phyloP scores from a whole-genome alignment of 352 stramenopile genomes.

The Pythium periplocum region DNA sequence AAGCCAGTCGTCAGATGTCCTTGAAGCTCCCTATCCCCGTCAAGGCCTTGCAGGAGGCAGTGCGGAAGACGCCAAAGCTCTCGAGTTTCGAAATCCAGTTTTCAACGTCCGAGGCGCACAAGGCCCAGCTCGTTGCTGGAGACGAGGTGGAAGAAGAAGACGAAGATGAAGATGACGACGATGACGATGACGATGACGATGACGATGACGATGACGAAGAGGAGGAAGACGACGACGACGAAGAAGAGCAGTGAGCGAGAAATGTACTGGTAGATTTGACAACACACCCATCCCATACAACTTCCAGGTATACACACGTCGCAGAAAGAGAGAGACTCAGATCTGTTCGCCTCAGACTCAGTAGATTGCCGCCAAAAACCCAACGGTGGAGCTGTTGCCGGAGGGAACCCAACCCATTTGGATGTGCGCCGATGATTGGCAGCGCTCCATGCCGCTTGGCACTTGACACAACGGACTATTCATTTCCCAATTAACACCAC shows the following conservation, averaged over 20 bases:
- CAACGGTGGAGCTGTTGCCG: not conserved
- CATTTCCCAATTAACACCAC: not conserved
- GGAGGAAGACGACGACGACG: slow-evolving; percentile 5
- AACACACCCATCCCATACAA: not conserved
- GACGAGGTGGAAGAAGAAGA: slow-evolving; percentile 25
- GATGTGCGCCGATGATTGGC: too few species aligned
- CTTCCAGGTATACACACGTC: not conserved
- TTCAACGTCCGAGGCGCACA: slow-evolving; percentile 7
- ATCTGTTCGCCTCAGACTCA: slow-evolving; percentile 10
- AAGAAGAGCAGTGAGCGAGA: slow-evolving; percentile 5
- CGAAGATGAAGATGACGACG: slow-evolving; percentile 15
- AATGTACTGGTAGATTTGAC: not conserved
- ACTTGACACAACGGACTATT: not conserved
- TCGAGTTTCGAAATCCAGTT: slow-evolving; percentile 26
- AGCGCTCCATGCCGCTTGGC: not conserved
- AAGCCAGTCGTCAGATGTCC: slow-evolving; percentile 20
- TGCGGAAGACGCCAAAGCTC: slow-evolving; percentile 14
- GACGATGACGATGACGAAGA: slow-evolving; percentile 17
- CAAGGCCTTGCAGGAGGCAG: slow-evolving; percentile 13
- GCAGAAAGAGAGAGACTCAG: slow-evolving; percentile 5
- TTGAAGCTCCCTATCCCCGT: slow-evolving; percentile 16
- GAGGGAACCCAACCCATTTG: not conserved
- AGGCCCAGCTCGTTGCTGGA: slow-evolving; percentile 15
- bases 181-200: slow-evolving; percentile 10
- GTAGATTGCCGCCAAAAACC: slow-evolving; percentile 10